phyloP scores from a whole-genome alignment of 2,329 filamentous ascomycete genomes.

The Aspergillus carbonarius region DNA sequence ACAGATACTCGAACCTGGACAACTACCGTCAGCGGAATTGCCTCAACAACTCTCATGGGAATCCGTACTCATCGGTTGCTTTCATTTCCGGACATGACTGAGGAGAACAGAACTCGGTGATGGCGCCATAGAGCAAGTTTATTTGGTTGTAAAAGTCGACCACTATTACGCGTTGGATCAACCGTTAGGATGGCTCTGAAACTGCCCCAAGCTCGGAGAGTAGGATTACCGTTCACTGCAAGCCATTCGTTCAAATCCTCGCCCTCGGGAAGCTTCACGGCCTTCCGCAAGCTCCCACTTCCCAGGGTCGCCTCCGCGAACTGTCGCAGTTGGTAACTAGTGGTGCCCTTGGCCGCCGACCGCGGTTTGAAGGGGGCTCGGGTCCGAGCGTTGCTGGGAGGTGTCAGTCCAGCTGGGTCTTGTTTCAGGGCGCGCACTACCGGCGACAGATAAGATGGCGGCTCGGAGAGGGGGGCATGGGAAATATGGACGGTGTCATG shows the following conservation, averaged over 20 bases:
- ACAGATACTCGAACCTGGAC: slow-evolving; percentile 90
- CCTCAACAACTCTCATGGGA: neutral
- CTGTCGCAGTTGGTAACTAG: slow-evolving; percentile 90
- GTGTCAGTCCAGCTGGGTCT: slow-evolving; percentile 42
- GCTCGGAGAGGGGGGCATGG: slow-evolving; percentile 28
- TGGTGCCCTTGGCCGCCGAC: slow-evolving; percentile 78
- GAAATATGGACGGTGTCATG: slow-evolving; percentile 34
- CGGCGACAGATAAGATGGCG: slow-evolving; percentile 39
- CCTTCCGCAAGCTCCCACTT: slow-evolving; percentile 90
- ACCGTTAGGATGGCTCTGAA: neutral
- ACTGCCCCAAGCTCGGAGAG: neutral
- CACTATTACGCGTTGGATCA: slow-evolving; percentile 55
- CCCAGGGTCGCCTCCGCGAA: slow-evolving; percentile 97
- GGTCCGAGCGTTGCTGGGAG: slow-evolving; percentile 75
- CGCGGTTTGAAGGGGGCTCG: slow-evolving; percentile 90
- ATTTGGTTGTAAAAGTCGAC: slow-evolving; percentile 99
- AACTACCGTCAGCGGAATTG: slow-evolving; percentile 13
- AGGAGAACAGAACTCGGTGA: slow-evolving; percentile 98
- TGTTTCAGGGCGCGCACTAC: slow-evolving; percentile 37
- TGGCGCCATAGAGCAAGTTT: slow-evolving; percentile 96
- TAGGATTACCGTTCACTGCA: slow-evolving; percentile 81
- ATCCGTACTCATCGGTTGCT: slow-evolving; percentile 88
- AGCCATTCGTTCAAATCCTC: slow-evolving; percentile 98
- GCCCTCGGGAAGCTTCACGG: slow-evolving; percentile 93
- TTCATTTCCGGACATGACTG: slow-evolving; percentile 99